Evolutionary conservation across 1,139 yeast genomes (phyloP), one percentile per base, ranked within the genome.

Genomic region (Candida freyschussii): DNA sequence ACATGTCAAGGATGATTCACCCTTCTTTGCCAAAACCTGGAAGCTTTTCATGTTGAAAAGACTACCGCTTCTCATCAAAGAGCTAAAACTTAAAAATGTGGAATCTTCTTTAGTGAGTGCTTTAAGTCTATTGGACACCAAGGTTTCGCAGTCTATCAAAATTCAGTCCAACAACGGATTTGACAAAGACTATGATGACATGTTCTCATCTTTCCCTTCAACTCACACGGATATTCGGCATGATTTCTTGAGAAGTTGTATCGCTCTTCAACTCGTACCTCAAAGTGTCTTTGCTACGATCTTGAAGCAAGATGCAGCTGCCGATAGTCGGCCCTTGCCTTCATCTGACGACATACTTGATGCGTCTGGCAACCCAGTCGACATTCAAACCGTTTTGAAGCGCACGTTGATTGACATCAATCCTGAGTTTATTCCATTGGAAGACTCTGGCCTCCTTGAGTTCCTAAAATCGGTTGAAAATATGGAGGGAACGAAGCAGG

Each of bases 351-450:
- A 59, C 28, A 47, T 51, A 5, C 31, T 53, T 5, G 44, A 52
- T 20, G 44, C 36, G 3, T 48, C 48, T 23, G 48, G 41, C 3
- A 25, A 24, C 10, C 31, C 36, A 2, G 20, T 45, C 8, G 51
- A 52, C 9, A 26, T 50, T 13, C 27, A 34, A 13, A 32, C 28
- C 5, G 30, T 39, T 7, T 23, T 54, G 17, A 37, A 37, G 17
- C 27, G 25, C 13, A 36, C 44, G 1, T 53, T 50, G n/a, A 14
- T 72, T 13, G 60, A 62, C 26, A 59, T 72, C 16, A 69, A 73
- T 32, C 58, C 73, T 12, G 84, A 76, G 43, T 70, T 76, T 36
- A 71, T 73, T 3, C 64, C 76, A 1, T 51, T 77, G 16, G 72
- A 67, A 37, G 78, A 72, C 34, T 67, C 74, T 4, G 69, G 72